These are phyloP conservation scores for Cucumis hystrix DNA, from an alignment of 306 rosid species.

Conservation along the genomic window DNA sequence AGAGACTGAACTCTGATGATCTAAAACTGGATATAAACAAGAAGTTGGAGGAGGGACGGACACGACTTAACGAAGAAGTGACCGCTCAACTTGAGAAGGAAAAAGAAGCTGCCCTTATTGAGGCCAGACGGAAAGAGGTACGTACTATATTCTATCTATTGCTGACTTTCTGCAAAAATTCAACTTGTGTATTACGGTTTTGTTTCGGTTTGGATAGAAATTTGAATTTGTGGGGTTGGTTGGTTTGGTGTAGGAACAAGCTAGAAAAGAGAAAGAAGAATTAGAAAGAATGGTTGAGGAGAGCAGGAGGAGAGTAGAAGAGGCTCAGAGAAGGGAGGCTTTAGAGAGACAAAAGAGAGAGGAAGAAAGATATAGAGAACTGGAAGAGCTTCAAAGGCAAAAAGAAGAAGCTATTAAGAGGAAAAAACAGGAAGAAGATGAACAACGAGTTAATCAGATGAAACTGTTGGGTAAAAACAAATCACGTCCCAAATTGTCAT, in stretches of 20 bases:
- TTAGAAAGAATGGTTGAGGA: slow-evolving; percentile 88
- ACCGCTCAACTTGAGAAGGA: slow-evolving; percentile 70
- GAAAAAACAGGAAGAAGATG: slow-evolving; percentile 84
- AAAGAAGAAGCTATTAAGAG: slow-evolving; percentile 81
- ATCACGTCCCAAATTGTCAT: slow-evolving; percentile 87
- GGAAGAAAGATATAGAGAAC: slow-evolving; percentile 88
- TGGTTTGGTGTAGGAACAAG: slow-evolving; percentile 43
- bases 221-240: background rate
- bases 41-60: slow-evolving; percentile 66
- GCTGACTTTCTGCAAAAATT: background rate
- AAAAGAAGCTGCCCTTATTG: slow-evolving; percentile 69
- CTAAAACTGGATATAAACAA: slow-evolving; percentile 43
- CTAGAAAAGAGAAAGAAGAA: slow-evolving; percentile 77
- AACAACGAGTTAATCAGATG: slow-evolving; percentile 69
- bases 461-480: slow-evolving; percentile 93
- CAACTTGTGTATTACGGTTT: background rate
- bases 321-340: slow-evolving; percentile 83
- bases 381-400: slow-evolving; percentile 97
- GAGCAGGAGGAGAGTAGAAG: slow-evolving; percentile 80
- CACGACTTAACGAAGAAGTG: slow-evolving; percentile 56
- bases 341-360: slow-evolving; percentile 79
- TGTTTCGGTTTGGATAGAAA: background rate
- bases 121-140: slow-evolving; percentile 88
- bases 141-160: background rate
- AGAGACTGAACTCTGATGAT: slow-evolving; percentile 58